Evolutionary conservation across 108 stramenopile species (phyloP).

Genomic region (Fragilariopsis cylindrus): DNA sequence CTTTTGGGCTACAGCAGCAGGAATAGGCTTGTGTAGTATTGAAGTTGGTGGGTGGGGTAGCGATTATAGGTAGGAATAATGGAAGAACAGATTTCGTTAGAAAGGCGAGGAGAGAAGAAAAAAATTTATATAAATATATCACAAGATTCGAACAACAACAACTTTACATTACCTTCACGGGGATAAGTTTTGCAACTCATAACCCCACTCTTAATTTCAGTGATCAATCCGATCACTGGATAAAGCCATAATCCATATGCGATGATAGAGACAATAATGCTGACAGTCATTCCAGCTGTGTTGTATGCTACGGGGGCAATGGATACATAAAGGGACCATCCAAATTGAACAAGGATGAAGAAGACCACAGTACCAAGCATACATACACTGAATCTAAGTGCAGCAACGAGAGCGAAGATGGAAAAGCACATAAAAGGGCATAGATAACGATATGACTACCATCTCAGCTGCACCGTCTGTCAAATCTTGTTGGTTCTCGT

Average conservation of each 20-base stretch:
- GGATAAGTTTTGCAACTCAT: conserved; percentile 35
- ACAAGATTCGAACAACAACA: too few species aligned
- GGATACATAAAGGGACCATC: neutral
- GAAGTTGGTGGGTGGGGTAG: too few species aligned
- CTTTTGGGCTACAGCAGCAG: too few species aligned
- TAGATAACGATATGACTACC: neutral
- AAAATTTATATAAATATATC: too few species aligned
- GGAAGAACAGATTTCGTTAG: too few species aligned
- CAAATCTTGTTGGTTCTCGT: too few species aligned
- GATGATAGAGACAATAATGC: conserved; percentile 1
- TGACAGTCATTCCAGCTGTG: neutral
- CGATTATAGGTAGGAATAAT: too few species aligned
- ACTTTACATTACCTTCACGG: conserved; percentile 12
- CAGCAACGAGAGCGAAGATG: conserved; percentile 9
- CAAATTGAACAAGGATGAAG: conserved; percentile 1
- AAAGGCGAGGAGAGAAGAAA: too few species aligned
- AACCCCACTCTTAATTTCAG: conserved; percentile 36
- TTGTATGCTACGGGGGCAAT: neutral
- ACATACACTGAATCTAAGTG: conserved; percentile 23
- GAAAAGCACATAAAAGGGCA: neutral
- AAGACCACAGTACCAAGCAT: conserved; percentile 13
- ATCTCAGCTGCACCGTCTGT: too few species aligned
- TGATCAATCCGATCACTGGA: conserved; percentile 34
- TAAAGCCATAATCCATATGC: conserved; percentile 24
- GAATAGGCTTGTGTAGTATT: too few species aligned